Percentiles rank a stretch among this genome's conserved stretches.
Evolutionary conservation across 1,284 basidiomycete species (phyloP).

Genomic region (Trichosporon asahii): DNA sequence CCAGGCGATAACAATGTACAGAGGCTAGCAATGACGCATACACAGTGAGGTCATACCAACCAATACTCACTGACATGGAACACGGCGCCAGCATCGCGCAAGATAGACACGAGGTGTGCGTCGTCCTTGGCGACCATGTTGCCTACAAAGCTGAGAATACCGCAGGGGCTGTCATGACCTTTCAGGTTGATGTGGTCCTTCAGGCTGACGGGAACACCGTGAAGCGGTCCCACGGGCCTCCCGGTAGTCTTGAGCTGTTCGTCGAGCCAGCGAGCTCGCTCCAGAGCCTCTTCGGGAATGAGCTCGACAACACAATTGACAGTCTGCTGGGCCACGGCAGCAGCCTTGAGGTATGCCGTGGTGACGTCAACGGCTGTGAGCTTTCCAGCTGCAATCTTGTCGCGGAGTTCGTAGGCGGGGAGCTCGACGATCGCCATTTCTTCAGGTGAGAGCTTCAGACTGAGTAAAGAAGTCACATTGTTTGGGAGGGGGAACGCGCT

Average conservation of each 20-base stretch:
- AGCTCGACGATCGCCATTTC: conserved; percentile 33
- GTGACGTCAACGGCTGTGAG: conserved; percentile 34
- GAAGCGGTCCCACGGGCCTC: conserved; percentile 59
- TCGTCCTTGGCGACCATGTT: conserved; percentile 22
- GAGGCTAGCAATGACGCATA: neutral
- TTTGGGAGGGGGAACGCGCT: neutral
- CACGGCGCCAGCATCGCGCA: conserved; percentile 33
- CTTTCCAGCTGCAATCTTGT: conserved; percentile 33
- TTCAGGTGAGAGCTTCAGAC: conserved; percentile 18
- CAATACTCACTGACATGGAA: conserved; percentile 22
- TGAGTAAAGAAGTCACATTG: conserved; percentile 10
- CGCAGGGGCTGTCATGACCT: conserved; percentile 38
- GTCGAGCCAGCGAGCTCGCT: conserved; percentile 61
- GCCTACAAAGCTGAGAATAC: conserved; percentile 25
- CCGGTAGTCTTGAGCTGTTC: conserved; percentile 56
- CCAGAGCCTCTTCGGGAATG: conserved; percentile 61
- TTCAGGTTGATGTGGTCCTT: conserved; percentile 54
- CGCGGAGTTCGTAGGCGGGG: conserved; percentile 55
- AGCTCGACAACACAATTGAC: conserved; percentile 70
- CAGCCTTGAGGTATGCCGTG: conserved; percentile 33
- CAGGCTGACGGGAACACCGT: conserved; percentile 62
- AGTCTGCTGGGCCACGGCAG: conserved; percentile 35
- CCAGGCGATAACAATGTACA: too few relatives aligned
- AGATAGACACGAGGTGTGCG: conserved; percentile 20
- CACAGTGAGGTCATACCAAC: too few relatives aligned